Evolutionary conservation across 208 protist species (phyloP).

Genomic region (Crithidia expoeki): DNA sequence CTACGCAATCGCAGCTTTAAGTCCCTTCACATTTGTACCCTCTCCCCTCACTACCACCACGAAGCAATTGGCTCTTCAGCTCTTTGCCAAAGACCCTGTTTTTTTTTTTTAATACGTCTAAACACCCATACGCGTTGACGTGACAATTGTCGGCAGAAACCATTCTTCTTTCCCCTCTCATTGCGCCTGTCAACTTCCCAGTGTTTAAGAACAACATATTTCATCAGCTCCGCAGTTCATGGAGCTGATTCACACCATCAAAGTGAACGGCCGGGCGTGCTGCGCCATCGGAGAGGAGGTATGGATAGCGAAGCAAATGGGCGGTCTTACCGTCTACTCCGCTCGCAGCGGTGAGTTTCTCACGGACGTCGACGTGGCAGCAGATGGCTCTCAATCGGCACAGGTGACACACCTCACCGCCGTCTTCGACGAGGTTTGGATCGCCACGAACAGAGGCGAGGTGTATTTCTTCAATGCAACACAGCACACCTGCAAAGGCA

Average conservation of each 20-base stretch:
- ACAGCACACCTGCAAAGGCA: conserved; percentile 19
- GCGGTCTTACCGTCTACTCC: conserved; percentile 57
- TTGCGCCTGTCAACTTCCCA: no score
- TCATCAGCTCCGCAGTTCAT: no score
- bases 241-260: conserved; percentile 22
- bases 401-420: conserved; percentile 44
- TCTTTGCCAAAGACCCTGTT: no score
- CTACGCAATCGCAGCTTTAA: no score
- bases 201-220: no score
- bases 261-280: conserved; percentile 47
- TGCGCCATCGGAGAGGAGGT: conserved; percentile 67
- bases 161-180: no score
- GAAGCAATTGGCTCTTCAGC: no score
- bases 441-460: conserved; percentile 41
- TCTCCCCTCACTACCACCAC: no score
- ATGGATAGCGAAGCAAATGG: conserved; percentile 68
- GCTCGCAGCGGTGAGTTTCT: conserved; percentile 29
- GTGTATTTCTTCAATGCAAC: conserved; percentile 50
- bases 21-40: no score
- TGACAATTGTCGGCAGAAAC: no score
- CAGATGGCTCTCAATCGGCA: conserved; percentile 15
- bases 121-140: no score
- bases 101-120: no score
- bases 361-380: conserved; percentile 29
- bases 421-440: conserved; percentile 74